Evolutionary conservation across 2,329 filamentous ascomycete genomes (phyloP), one percentile per base, ranked within the genome.

Genomic region (Colletotrichum scovillei): DNA sequence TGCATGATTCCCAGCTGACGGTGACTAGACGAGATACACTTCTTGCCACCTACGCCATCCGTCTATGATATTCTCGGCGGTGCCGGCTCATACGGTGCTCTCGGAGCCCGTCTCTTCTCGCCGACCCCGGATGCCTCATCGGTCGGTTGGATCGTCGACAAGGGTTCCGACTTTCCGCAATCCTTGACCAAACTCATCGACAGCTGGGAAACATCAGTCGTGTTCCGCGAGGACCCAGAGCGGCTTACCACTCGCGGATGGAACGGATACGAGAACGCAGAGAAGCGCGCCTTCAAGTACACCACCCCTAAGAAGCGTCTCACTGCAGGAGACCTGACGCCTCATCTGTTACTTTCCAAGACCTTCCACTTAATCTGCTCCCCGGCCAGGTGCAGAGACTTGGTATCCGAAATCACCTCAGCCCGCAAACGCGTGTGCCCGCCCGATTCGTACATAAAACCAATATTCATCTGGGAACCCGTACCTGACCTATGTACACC

Each of bases 381-480:
- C 1, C 92, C 95, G 0, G 82, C 85, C 1, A 90, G 96, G 56
- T 97, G 95, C 81, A 91, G 94, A 60, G 89, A 93, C 67, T 88
- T 98, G 26, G 91, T 97, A 26, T 82, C 89, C 1, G 89, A 91
- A n/a, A 93, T 98, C 72, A 85, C 91, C 5, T 84, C 86, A 4
- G 88, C 91, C 35, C 85, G 90, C 9, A 88, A 87, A 78, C 82
- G 82, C 9, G 75, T 84, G 28, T 74, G 77, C 16, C 75, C 82
- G 0, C 73, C 76, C 5, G 80, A 82, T 58, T 74, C 78, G 12
- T 86, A 86, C 76, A 78, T 85, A 1, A 88, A 89, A 60, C 94
- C 95, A 1, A 83, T 95, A 7, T 94, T 98, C 80, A 90, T 98
- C 65, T 99, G 96, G 96, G 97, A 99, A 81, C 97, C 97, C 0